These are phyloP conservation scores for Hagleromyces aurorensis DNA, from an alignment of 805 yeast genomes.

Conservation along the genomic window DNA sequence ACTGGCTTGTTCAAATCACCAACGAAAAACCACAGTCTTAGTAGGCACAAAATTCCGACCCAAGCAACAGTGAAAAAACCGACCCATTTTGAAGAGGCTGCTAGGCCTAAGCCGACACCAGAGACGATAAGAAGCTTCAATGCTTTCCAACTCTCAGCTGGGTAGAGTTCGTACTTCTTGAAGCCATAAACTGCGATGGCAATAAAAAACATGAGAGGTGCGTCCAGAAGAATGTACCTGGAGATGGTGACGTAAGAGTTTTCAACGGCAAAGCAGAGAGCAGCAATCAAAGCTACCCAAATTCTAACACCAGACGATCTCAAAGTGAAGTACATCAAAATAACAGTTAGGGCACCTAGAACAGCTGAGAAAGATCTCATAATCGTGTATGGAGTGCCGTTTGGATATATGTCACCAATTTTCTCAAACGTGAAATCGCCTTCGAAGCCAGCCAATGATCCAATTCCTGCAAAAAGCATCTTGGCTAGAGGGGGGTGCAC, in stretches of 20 bases:
- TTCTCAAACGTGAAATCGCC: conserved; percentile 61
- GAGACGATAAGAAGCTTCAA: conserved; percentile 53
- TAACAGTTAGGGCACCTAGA: conserved; percentile 59
- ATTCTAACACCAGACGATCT: conserved; percentile 67
- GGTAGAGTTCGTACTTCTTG: conserved; percentile 57
- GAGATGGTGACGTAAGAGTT: conserved; percentile 64
- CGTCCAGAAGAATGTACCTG: conserved; percentile 65
- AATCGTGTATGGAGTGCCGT: conserved; percentile 47
- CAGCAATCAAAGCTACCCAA: conserved; percentile 48
- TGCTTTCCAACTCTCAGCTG: conserved; percentile 54
- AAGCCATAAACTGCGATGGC: conserved; percentile 60
- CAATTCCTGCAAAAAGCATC: conserved; percentile 68
- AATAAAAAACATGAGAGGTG: conserved; percentile 70
- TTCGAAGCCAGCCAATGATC: conserved; percentile 56
- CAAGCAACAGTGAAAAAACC: conserved; percentile 75
- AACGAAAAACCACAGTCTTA: conserved; percentile 60
- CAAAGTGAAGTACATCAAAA: conserved; percentile 59
- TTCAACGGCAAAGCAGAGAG: conserved; percentile 52
- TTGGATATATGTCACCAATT: conserved; percentile 60
- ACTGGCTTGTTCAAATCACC: conserved; percentile 58
- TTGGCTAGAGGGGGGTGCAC: conserved; percentile 77
- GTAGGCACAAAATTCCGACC: conserved; percentile 56
- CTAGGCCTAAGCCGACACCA: conserved; percentile 64
- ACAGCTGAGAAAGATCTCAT: conserved; percentile 68
- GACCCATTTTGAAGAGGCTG: conserved; percentile 75